phyloP scores from a whole-genome alignment of 1,139 yeast genomes.

The Kodamaea suecica region DNA sequence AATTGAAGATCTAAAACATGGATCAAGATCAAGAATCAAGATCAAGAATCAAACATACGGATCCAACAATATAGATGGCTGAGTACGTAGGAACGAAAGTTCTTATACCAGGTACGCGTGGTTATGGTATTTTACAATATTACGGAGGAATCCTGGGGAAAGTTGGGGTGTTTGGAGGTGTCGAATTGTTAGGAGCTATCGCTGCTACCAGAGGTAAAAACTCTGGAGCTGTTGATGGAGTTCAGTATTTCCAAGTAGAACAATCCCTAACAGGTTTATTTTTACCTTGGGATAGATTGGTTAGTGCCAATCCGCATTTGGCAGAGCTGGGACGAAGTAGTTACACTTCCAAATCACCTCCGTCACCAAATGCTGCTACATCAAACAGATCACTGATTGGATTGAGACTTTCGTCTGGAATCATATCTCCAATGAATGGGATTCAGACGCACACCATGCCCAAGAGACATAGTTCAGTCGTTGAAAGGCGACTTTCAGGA shows the following conservation, averaged over 20 bases:
- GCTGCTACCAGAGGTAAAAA: conserved; percentile 49
- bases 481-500: conserved; percentile 1
- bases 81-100: conserved; percentile 33
- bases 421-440: conserved; percentile 12
- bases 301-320: conserved; percentile 33
- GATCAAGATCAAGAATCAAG: conserved; percentile 1
- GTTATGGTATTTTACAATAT: conserved; percentile 62
- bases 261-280: conserved; percentile 71
- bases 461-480: conserved; percentile 2
- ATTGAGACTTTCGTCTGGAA: conserved; percentile 10
- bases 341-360: conserved; percentile 1
- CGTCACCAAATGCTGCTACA: conserved; percentile 1
- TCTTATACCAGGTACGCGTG: conserved; percentile 44
- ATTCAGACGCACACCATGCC: conserved; percentile 2
- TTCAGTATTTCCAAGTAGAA: conserved; percentile 48
- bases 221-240: conserved; percentile 43
- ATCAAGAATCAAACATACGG: conserved; percentile 2
- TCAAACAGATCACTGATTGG: conserved; percentile 13
- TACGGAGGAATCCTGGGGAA: conserved; percentile 75
- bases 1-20: too few relatives aligned
- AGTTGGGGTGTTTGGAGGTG: conserved; percentile 79
- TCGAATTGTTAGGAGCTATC: conserved; percentile 67
- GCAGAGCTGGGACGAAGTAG: conserved; percentile 1
- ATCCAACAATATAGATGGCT: conserved; percentile 11
- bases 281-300: conserved; percentile 63